Evolutionary conservation across 2,329 filamentous ascomycete species (phyloP).

Genomic region (Beauveria rudraprayagi): DNA sequence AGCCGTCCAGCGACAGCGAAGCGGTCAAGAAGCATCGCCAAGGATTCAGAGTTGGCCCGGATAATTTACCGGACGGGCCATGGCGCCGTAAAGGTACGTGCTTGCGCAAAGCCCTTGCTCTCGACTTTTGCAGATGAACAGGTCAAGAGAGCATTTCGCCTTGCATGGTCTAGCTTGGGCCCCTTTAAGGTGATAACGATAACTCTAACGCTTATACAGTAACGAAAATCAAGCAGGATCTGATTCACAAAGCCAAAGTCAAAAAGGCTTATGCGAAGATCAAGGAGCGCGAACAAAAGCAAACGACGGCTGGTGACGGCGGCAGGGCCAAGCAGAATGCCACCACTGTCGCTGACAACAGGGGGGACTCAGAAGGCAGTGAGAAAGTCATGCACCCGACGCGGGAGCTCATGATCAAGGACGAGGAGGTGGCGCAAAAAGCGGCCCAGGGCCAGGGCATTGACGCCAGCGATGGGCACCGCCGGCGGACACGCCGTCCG

Average conservation of each 20-base stretch:
- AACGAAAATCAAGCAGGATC: conserved; percentile 78
- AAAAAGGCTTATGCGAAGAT: conserved; percentile 90
- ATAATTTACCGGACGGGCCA: conserved; percentile 82
- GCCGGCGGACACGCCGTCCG: conserved; percentile 32
- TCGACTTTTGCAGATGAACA: neutral
- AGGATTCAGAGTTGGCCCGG: conserved; percentile 80
- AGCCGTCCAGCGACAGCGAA: conserved; percentile 26
- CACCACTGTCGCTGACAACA: conserved; percentile 13
- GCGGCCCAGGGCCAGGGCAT: conserved; percentile 13
- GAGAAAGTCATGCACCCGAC: conserved; percentile 27
- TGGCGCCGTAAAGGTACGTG: conserved; percentile 66
- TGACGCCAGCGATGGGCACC: conserved; percentile 23
- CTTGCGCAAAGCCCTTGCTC: neutral
- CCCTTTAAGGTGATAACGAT: neutral
- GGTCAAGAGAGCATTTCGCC: neutral
- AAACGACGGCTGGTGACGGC: conserved; percentile 14
- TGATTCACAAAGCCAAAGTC: conserved; percentile 88
- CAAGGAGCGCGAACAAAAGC: conserved; percentile 43
- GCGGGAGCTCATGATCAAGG: conserved; percentile 32
- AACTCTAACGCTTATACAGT: conserved; percentile 37
- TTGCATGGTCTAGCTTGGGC: neutral
- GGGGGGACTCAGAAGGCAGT: conserved; percentile 13
- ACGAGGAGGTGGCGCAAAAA: conserved; percentile 28
- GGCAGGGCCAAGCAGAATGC: conserved; percentile 13
- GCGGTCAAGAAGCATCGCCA: conserved; percentile 49